Conservation (phyloP, 352 stramenopile species). For the Pythium grandisporangium region DNA sequence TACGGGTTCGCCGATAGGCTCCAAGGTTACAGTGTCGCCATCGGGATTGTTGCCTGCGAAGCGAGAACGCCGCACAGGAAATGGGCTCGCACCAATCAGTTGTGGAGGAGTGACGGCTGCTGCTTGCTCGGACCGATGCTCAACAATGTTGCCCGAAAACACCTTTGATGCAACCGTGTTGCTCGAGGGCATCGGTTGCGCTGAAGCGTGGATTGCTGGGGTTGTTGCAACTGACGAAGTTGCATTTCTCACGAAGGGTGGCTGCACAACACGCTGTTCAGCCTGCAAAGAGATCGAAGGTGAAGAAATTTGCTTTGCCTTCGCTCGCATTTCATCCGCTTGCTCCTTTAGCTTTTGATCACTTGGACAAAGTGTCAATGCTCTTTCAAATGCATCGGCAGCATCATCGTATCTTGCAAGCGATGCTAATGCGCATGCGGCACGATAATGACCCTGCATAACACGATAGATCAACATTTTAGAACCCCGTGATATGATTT, state of each 20-base stretch:
- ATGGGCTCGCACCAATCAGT: not conserved
- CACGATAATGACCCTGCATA: slow-evolving; percentile 65
- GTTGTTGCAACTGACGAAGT: not conserved
- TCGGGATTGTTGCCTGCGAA: slow-evolving; percentile 66
- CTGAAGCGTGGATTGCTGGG: slow-evolving; percentile 1
- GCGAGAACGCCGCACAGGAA: slow-evolving; percentile 25
- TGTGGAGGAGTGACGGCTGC: not conserved
- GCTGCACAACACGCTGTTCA: not conserved
- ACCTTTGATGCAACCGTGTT: slow-evolving; percentile 24
- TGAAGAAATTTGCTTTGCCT: not conserved
- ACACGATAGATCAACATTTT: not conserved
- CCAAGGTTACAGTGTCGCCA: slow-evolving; percentile 53
- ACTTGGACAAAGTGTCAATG: slow-evolving; percentile 56
- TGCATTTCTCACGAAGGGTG: slow-evolving; percentile 1
- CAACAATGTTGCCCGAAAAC: slow-evolving; percentile 67
- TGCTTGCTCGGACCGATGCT: slow-evolving; percentile 28
- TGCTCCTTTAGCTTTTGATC: slow-evolving; percentile 58
- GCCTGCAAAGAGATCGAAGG: not conserved
- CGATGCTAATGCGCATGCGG: slow-evolving; percentile 50
- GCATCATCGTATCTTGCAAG: slow-evolving; percentile 57
- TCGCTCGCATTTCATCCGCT: slow-evolving; percentile 47
- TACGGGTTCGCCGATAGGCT: slow-evolving; percentile 74
- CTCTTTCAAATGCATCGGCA: slow-evolving; percentile 53
- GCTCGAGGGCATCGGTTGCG: not conserved
- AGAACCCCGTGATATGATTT: not conserved